Conservation (phyloP, 2,329 filamentous ascomycete genomes). For the Colletotrichum horii region DNA sequence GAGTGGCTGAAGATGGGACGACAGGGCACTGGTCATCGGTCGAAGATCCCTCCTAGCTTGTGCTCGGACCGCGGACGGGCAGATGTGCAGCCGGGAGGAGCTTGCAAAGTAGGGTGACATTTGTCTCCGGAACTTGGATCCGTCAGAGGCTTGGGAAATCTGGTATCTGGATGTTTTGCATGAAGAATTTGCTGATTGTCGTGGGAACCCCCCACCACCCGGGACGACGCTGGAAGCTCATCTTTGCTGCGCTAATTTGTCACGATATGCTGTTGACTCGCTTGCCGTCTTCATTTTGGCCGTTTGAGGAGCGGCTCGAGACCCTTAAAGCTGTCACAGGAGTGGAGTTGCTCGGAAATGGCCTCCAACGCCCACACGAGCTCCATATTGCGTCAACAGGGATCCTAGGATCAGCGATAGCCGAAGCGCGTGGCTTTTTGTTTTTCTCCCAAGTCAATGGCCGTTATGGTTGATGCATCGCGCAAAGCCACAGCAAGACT, state of each 20-base stretch:
- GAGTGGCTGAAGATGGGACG: background rate
- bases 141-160: background rate
- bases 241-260: background rate
- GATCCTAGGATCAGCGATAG: background rate
- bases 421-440: background rate
- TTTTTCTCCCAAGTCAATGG: background rate
- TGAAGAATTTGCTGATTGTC: background rate
- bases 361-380: background rate
- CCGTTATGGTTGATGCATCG: background rate
- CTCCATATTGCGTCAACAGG: background rate
- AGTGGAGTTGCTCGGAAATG: background rate
- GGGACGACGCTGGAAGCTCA: background rate
- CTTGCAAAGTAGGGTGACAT: conserved; percentile 10
- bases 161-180: background rate
- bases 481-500: background rate
- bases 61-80: conserved; percentile 5
- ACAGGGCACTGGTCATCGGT: background rate
- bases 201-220: background rate
- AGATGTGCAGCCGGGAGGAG: background rate
- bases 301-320: background rate
- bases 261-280: background rate
- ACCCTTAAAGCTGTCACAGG: background rate
- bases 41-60: background rate
- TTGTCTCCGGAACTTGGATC: background rate
- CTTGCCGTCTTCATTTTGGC: background rate